phyloP scores from a whole-genome alignment of 352 stramenopile genomes.

The Plasmopara halstedii region DNA sequence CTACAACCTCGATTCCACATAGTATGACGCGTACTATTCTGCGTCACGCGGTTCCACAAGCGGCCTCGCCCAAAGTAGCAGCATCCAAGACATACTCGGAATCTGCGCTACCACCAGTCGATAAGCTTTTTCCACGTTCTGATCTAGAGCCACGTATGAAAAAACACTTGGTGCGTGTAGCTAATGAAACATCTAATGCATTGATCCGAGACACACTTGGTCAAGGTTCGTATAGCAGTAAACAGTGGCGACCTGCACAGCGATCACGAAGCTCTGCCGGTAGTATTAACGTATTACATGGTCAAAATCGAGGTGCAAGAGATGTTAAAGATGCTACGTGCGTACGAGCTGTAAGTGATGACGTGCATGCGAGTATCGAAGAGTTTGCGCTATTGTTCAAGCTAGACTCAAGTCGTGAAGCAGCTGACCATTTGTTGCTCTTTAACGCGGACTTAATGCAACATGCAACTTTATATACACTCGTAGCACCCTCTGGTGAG shows the following conservation, averaged over 20 bases:
- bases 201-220: conserved; percentile 65
- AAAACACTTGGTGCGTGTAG: conserved; percentile 68
- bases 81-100: conserved; percentile 10
- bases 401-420: conserved; percentile 52
- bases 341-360: conserved; percentile 50
- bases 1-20: conserved; percentile 15
- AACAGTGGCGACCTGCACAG: conserved; percentile 53
- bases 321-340: conserved; percentile 42
- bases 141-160: conserved; percentile 67
- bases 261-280: conserved; percentile 15
- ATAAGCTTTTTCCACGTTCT: conserved; percentile 49
- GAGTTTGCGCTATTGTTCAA: conserved; percentile 83
- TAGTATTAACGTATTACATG: conserved; percentile 52
- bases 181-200: conserved; percentile 77
- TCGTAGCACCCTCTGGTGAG: conserved; percentile 60
- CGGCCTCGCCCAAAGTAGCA: conserved; percentile 7
- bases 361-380: conserved; percentile 73
- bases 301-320: conserved; percentile 28
- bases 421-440: conserved; percentile 58
- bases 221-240: conserved; percentile 27
- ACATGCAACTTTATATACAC: conserved; percentile 61
- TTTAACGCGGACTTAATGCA: conserved; percentile 76
- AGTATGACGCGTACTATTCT: conserved; percentile 17
- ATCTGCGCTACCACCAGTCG: conserved; percentile 8
- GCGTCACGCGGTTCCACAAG: conserved; percentile 6